A percentile compares a stretch with the other conserved stretches of the same genome.
Evolutionary conservation across 257 asterid genomes (phyloP).

Genomic region (Solanum appendiculatum): DNA sequence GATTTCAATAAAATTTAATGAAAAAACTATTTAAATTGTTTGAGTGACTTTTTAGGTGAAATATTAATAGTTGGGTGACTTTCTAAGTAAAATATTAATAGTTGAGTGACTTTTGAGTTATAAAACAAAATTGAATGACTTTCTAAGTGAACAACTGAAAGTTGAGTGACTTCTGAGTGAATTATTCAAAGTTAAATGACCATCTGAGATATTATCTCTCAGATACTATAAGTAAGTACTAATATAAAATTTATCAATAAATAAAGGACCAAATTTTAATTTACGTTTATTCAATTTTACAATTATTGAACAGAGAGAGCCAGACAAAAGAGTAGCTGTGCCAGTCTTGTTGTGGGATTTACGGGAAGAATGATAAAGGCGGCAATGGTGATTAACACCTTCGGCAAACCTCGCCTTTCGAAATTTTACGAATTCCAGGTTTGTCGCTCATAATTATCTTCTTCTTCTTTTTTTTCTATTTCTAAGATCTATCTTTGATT

Average conservation of each 20-base stretch:
- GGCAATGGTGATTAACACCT: slow-evolving; percentile 22
- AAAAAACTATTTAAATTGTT: no score
- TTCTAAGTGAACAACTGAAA: no score
- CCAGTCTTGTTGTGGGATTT: neutral
- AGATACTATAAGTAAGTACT: no score
- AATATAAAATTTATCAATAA: neutral
- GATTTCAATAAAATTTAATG: no score
- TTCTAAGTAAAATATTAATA: no score
- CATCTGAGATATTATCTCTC: no score
- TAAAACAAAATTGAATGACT: no score
- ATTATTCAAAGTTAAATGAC: no score
- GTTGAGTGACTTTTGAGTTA: no score
- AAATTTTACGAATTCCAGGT: slow-evolving; percentile 27
- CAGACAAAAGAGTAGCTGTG: neutral
- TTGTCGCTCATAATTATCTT: neutral
- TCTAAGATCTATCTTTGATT: neutral
- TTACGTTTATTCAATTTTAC: neutral
- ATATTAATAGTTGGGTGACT: no score
- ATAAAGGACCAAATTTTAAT: neutral
- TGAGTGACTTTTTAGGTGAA: no score
- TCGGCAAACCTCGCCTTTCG: slow-evolving; percentile 23
- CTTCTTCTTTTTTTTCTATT: neutral
- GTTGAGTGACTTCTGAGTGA: no score
- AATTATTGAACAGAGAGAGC: neutral
- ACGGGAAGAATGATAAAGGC: slow-evolving; percentile 18